phyloP scores from a whole-genome alignment of 2,329 filamentous ascomycete species.

The Pochonia chlamydosporia region DNA sequence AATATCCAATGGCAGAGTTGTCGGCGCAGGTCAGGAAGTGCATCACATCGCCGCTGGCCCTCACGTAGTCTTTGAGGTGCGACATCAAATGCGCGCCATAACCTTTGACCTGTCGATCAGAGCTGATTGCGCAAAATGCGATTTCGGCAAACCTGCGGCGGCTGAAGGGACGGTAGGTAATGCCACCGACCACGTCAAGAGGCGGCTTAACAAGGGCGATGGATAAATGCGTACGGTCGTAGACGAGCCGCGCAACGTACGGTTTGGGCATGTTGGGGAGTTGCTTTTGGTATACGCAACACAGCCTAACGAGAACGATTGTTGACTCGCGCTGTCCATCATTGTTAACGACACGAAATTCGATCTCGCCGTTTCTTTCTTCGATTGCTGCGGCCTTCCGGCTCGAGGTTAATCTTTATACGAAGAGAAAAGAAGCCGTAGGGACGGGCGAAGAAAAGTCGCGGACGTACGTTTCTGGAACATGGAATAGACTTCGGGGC shows the following conservation, averaged over 20 bases:
- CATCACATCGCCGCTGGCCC: conserved; percentile 94
- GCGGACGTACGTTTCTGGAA: too few relatives aligned
- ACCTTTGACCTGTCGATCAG: conserved; percentile 96
- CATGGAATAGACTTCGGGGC: too few relatives aligned
- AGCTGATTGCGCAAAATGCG: conserved; percentile 96
- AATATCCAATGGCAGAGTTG: conserved; percentile 98
- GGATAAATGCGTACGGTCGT: conserved; percentile 91
- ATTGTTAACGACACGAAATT: conserved; percentile 97
- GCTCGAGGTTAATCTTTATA: too few relatives aligned
- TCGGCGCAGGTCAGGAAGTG: conserved; percentile 98
- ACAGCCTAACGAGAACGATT: conserved; percentile 91
- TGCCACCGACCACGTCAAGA: conserved; percentile 90
- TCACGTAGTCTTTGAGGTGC: conserved; percentile 96
- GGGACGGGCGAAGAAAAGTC: too few relatives aligned
- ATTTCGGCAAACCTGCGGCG: conserved; percentile 93
- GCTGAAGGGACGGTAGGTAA: conserved; percentile 93
- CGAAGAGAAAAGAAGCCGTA: not conserved
- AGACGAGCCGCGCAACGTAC: conserved; percentile 95
- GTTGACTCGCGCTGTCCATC: conserved; percentile 81
- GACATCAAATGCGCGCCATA: conserved; percentile 98
- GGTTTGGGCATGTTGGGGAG: conserved; percentile 99
- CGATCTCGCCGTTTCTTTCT: conserved; percentile 89
- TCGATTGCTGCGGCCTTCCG: conserved; percentile 81
- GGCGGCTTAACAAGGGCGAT: conserved; percentile 98
- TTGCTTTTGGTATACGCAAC: conserved; percentile 98